phyloP scores from a whole-genome alignment of 768 basidiomycete genomes.

The Obba rivulosa region DNA sequence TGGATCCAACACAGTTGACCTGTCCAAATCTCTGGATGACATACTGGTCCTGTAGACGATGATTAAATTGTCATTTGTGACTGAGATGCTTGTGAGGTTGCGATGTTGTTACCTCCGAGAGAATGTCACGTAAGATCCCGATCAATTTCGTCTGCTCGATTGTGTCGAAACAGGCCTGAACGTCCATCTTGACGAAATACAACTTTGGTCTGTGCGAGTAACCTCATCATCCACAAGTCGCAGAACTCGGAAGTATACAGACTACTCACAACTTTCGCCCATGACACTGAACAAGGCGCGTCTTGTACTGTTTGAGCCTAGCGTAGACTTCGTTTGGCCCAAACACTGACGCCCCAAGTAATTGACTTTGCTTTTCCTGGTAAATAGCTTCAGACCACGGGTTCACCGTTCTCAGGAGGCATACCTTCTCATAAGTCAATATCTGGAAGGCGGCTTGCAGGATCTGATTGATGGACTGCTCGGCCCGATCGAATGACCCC shows the following conservation, averaged over 20 bases:
- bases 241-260: not conserved
- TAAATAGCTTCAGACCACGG: not conserved
- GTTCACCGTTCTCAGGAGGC: conserved; percentile 3
- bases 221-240: not conserved
- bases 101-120: conserved; percentile 58
- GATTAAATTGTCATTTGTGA: not conserved
- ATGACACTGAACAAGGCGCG: conserved; percentile 27
- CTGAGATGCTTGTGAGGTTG: not conserved
- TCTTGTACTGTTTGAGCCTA: conserved; percentile 69
- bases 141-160: conserved; percentile 87
- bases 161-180: conserved; percentile 94
- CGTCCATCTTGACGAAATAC: conserved; percentile 96
- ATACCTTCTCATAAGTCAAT: conserved; percentile 81
- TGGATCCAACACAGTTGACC: conserved; percentile 50
- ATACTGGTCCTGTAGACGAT: conserved; percentile 59
- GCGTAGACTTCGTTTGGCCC: conserved; percentile 78
- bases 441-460: conserved; percentile 83
- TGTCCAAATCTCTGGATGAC: conserved; percentile 67
- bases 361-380: conserved; percentile 55
- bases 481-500: conserved; percentile 22
- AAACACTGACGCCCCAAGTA: conserved; percentile 80
- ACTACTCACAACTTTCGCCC: conserved; percentile 43
- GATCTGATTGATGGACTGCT: conserved; percentile 81
- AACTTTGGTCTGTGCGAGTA: conserved; percentile 62
- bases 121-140: conserved; percentile 62